phyloP scores from a whole-genome alignment of 2,329 filamentous ascomycete species.

The Metarhizium brunneum region DNA sequence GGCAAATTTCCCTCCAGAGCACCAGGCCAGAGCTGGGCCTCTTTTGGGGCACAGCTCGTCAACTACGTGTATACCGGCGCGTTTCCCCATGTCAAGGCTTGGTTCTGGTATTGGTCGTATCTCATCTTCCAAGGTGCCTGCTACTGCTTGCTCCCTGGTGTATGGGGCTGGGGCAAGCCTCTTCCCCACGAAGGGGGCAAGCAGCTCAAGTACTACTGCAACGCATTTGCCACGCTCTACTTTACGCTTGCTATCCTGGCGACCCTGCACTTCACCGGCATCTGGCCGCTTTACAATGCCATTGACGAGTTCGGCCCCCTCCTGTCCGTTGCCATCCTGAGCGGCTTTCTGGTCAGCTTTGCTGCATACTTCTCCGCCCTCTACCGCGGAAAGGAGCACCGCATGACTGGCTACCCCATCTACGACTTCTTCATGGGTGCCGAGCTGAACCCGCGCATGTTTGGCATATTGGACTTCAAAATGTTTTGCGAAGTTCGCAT shows the following conservation, averaged over 20 bases:
- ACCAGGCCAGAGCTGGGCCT: conserved; percentile 54
- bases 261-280: conserved; percentile 68
- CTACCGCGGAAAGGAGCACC: conserved; percentile 71
- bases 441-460: conserved; percentile 82
- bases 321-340: conserved; percentile 86
- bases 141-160: conserved; percentile 80
- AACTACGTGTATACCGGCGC: conserved; percentile 73
- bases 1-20: conserved; percentile 66
- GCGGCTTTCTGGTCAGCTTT: conserved; percentile 74
- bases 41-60: conserved; percentile 65
- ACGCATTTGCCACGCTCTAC: conserved; percentile 80
- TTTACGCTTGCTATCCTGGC: conserved; percentile 64
- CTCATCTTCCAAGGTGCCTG: conserved; percentile 74
- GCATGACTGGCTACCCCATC: conserved; percentile 75
- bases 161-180: conserved; percentile 82
- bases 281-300: conserved; percentile 85
- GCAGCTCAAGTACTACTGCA: conserved; percentile 92
- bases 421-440: conserved; percentile 92
- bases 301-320: conserved; percentile 93
- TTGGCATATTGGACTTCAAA: conserved; percentile 79
- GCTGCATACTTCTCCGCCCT: conserved; percentile 82
- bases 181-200: conserved; percentile 73
- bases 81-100: conserved; percentile 73
- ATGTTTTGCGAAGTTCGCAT: conserved; percentile 94
- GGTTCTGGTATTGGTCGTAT: conserved; percentile 92